Conservation (phyloP, 2,329 filamentous ascomycete genomes). For the Nothopassalora personata region DNA sequence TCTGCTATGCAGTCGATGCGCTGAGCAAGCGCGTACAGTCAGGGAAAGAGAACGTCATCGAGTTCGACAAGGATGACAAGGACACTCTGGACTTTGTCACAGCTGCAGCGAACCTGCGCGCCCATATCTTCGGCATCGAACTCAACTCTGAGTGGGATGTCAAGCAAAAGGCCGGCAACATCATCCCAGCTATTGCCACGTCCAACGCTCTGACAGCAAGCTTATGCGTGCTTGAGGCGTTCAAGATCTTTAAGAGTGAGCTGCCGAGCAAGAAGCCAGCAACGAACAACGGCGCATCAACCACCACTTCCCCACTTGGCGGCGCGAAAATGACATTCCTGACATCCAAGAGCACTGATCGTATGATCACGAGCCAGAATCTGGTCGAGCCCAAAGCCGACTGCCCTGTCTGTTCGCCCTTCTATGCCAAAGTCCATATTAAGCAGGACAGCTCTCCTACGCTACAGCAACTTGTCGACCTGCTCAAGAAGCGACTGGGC, state of each 20-base stretch:
- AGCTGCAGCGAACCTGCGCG: slow-evolving; percentile 82
- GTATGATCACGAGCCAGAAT: slow-evolving; percentile 53
- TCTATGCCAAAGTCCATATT: slow-evolving; percentile 24
- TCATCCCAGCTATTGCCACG: slow-evolving; percentile 96
- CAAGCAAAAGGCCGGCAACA: slow-evolving; percentile 98
- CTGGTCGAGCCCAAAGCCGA: slow-evolving; percentile 65
- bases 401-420: slow-evolving; percentile 66
- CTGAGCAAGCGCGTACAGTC: slow-evolving; percentile 67
- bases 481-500: slow-evolving; percentile 64
- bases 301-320: slow-evolving; percentile 19
- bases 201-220: slow-evolving; percentile 95
- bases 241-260: slow-evolving; percentile 73
- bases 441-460: slow-evolving; percentile 58
- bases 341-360: slow-evolving; percentile 57
- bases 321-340: slow-evolving; percentile 73
- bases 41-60: slow-evolving; percentile 55
- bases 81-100: slow-evolving; percentile 94
- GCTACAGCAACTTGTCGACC: slow-evolving; percentile 71
- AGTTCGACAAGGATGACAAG: slow-evolving; percentile 94
- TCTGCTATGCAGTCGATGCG: slow-evolving; percentile 74
- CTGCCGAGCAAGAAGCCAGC: slow-evolving; percentile 9
- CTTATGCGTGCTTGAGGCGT: slow-evolving; percentile 84
- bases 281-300: slow-evolving; percentile 7
- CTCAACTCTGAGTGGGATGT: slow-evolving; percentile 88
- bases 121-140: slow-evolving; percentile 83